These are phyloP conservation scores for Cicer pinnatifidum DNA, from an alignment of 306 rosid species.

Conservation along the genomic window DNA sequence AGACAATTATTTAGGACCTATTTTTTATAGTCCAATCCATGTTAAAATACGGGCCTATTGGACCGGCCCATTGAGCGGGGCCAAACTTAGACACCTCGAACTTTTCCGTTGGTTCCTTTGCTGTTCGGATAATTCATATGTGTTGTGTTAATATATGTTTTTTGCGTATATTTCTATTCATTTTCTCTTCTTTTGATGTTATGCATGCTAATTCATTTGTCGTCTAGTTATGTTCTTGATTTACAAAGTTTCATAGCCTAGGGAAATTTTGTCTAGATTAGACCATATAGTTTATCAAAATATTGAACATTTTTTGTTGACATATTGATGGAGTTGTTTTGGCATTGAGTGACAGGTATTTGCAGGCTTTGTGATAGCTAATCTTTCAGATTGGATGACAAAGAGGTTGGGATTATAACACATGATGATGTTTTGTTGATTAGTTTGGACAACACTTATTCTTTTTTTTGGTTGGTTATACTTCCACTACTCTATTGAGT, in stretches of 20 bases:
- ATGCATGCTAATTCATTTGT: too few relatives aligned
- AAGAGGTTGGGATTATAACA: constrained; percentile 74
- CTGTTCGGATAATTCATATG: not conserved
- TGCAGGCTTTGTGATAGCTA: constrained; percentile 95
- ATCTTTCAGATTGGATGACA: constrained; percentile 71
- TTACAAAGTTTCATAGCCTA: not conserved
- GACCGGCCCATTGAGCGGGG: too few relatives aligned
- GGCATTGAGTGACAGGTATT: constrained; percentile 71
- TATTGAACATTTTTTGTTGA: constrained; percentile 8
- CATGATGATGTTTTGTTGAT: constrained; percentile 40
- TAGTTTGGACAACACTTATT: constrained; percentile 34
- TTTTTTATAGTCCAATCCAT: too few relatives aligned
- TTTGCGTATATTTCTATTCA: too few relatives aligned
- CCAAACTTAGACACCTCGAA: too few relatives aligned
- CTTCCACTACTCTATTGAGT: constrained; percentile 30
- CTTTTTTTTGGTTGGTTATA: constrained; percentile 23
- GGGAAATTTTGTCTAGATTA: too few relatives aligned
- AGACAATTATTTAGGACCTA: too few relatives aligned
- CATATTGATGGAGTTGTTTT: constrained; percentile 36
- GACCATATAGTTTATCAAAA: not conserved
- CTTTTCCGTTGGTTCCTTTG: not conserved
- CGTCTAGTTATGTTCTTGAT: too few relatives aligned
- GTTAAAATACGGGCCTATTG: too few relatives aligned
- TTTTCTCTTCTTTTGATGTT: too few relatives aligned
- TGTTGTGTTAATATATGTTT: not conserved